These are phyloP conservation scores for Gossypioides kirkii DNA, from an alignment of 345 rosid species.

Conservation along the genomic window DNA sequence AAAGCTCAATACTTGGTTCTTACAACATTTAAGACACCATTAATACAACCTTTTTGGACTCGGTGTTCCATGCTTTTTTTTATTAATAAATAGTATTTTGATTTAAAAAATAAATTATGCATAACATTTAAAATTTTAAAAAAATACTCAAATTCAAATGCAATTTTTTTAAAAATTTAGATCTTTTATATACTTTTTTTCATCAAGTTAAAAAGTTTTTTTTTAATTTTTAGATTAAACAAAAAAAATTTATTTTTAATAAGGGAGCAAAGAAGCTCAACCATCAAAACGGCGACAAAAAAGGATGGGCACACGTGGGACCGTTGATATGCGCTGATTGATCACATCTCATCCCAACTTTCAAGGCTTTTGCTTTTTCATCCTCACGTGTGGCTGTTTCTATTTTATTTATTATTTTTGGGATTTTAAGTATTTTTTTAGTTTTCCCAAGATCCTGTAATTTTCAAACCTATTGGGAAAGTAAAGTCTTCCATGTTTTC, in stretches of 20 bases:
- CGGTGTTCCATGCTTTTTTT: too few relatives aligned
- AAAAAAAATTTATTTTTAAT: too few relatives aligned
- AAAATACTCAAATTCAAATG: too few relatives aligned
- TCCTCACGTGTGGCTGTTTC: conserved; percentile 27
- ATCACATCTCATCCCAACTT: neutral
- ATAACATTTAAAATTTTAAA: too few relatives aligned
- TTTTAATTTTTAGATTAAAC: too few relatives aligned
- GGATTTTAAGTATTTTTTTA: too few relatives aligned
- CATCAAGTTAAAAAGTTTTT: too few relatives aligned
- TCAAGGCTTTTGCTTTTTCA: conserved; percentile 7
- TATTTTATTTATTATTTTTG: neutral
- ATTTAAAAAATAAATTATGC: too few relatives aligned
- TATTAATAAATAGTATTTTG: too few relatives aligned
- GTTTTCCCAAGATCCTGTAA: neutral
- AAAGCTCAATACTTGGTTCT: conserved; percentile 9
- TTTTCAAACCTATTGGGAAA: conserved; percentile 18
- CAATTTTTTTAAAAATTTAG: too few relatives aligned
- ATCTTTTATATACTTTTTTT: too few relatives aligned
- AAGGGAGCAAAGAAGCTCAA: conserved; percentile 26
- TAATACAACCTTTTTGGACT: conserved; percentile 1
- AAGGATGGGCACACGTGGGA: conserved; percentile 47
- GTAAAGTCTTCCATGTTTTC: conserved; percentile 49
- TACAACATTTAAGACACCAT: conserved; percentile 18
- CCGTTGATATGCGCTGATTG: neutral
- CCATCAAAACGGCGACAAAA: conserved; percentile 67